Conservation (phyloP, 352 stramenopile species). For the Globisporangium nagaii region DNA sequence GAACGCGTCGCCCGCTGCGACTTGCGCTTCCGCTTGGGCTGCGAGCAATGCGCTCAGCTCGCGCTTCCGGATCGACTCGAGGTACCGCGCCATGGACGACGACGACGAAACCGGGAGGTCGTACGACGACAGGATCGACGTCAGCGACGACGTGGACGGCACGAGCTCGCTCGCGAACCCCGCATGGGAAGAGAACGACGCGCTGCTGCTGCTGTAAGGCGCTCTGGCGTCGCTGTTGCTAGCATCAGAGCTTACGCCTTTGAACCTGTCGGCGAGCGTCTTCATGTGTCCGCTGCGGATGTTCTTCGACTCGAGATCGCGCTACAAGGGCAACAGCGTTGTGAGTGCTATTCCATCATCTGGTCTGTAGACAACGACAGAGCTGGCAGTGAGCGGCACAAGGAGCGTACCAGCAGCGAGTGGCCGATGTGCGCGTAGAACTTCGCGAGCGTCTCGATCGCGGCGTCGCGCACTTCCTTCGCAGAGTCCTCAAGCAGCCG, state of each 20-base stretch:
- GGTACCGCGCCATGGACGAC: slow-evolving; percentile 51
- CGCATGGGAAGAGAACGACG: too few species aligned
- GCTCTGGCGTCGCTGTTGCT: background rate
- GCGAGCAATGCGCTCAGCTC: slow-evolving; percentile 20
- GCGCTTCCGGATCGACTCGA: slow-evolving; percentile 40
- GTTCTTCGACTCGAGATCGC: slow-evolving; percentile 63
- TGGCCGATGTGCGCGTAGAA: slow-evolving; percentile 69
- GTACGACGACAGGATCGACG: slow-evolving; percentile 46
- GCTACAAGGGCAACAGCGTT: slow-evolving; percentile 19
- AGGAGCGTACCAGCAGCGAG: slow-evolving; percentile 48
- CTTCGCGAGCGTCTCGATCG: slow-evolving; percentile 58
- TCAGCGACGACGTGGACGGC: slow-evolving; percentile 14
- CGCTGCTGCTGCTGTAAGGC: background rate
- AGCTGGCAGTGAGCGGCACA: background rate
- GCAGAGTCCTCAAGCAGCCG: slow-evolving; percentile 72
- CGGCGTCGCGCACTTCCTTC: slow-evolving; percentile 78
- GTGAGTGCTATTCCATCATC: background rate
- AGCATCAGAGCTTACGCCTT: background rate
- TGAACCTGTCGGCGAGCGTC: slow-evolving; percentile 57
- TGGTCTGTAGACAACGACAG: background rate
- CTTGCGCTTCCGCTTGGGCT: slow-evolving; percentile 17
- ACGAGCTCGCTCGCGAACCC: background rate
- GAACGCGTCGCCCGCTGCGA: slow-evolving; percentile 13
- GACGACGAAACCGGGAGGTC: slow-evolving; percentile 33
- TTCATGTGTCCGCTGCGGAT: slow-evolving; percentile 77